Base-by-base conservation (phyloP, 306 rosid genomes). In the Cucurbita pepo region DNA sequence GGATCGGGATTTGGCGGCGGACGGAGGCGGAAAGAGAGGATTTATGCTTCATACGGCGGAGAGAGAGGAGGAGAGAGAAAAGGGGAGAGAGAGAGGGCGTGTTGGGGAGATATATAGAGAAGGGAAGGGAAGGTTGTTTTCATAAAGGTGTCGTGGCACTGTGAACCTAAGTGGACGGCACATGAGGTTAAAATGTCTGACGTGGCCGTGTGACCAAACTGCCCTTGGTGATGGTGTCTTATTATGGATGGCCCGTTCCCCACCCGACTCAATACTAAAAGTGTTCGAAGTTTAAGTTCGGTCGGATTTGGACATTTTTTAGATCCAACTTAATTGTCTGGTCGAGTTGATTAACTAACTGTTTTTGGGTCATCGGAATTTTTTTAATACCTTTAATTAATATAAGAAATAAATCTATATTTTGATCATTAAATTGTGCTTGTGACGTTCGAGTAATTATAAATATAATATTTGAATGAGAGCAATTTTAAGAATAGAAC, bases 161-260 rank as follows among this genome's bases (percentile, higher is more conserved):
- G 15, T 51, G 41, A 69, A 41, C 38, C 22, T 71, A 51, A 11
- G 34, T 82, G 92, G 91, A 74, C 89, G 85, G 88, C 95, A 88
- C 82, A 78, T 86, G 74, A 77, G 50, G 85, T 79, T 79, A 83
- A 84, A 85, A 78, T 14, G 44, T 37, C 52, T 55, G 38, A 5
- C 16, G 44, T 71, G 10, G 1, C 67, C 3, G 15, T 0, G 3
- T 61, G 21, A 16, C 47, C 67, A 36, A 61, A 15, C 43, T 64
- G 50, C 71, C 52, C 71, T 21, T 18, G 5, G 1, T 11, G 7
- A 1, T 1, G 0, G 0, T 11, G 0, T 41, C 0, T 64, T 11
- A 41, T 64, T 18, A 18, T 10, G 6, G 7, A 1, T 58, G 9
- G 16, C 34, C 34, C 34, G 34, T 30, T 30, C 3, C 3, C 34